Base-by-base conservation (phyloP, 1,284 basidiomycete species). In the Rugosomyces carneus region DNA sequence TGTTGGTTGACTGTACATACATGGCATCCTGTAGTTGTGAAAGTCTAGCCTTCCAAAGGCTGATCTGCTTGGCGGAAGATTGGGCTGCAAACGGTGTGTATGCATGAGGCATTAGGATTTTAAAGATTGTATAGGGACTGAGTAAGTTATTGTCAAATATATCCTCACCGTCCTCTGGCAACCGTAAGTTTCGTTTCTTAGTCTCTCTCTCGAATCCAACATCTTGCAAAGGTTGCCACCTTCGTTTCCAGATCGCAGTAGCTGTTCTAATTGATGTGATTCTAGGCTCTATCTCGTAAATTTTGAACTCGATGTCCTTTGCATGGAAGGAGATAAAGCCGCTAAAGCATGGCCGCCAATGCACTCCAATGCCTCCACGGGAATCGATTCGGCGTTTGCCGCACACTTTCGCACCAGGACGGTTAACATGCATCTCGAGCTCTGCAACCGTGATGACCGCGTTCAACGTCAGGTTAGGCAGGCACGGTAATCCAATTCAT, bases 221-320 rank as follows among this genome's bases (percentile, higher is more conserved):
- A 9, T 57, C 47, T 45, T 67, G 60, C 50, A 69, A 54, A 18
- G 66, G 56, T 11, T 60, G 58, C 65, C 67, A 68, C 1, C 67
- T 68, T 36, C 66, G 60, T 34, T 66, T 64, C 68, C 66, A 70
- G 7, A 69, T 62, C 0, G 61, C 60, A 13, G 70, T 64, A 1
- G 64, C 67, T 1, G 64, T 62, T 1, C 69, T 68, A 19, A 65
- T 58, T 18, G 62, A 60, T 0, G 62, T 63, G 26, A 70, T 61
- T 46, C 66, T 61, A 7, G 62, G 42, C 5, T 58, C 59, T 0
- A 62, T 53, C 49, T 71, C 68, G 40, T 69, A 71, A 18, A 71
- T 47, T 44, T 67, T 61, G 15, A 69, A 51, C 1, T 51, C 53
- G n/a, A 60, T 51, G 7, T 52, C 46, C 7, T 51, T 37, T 13